Base-by-base conservation (phyloP, 345 rosid genomes). In the Boechera retrofracta region DNA sequence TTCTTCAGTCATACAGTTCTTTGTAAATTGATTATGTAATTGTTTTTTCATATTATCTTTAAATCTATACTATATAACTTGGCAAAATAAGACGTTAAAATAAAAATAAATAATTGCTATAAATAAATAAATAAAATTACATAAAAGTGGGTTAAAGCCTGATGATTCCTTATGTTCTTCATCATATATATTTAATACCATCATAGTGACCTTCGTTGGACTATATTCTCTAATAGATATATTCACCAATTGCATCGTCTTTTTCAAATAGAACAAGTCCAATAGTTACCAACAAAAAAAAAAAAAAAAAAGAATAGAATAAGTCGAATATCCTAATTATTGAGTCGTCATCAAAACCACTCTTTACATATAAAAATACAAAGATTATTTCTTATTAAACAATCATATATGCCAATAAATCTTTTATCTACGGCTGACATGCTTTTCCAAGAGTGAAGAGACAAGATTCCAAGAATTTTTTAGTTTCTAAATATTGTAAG, bases 401-500 rank as follows among this genome's bases (percentile, higher is more conserved):
- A 15, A 45, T 15, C 8, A 45, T 45, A 45, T 45, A 45, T 45
- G 49, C 49, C 49, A 45, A 13, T 5, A 5, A 45, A 45, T 45
- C 49, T 45, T 13, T 45, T 45, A 15, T 13, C 16, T 45, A 45
- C 16, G 41, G 24, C 24, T 58, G 2, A n/a, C 41, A 58, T 7
- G 41, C 10, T 13, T 58, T 58, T 58, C 42, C 24, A 58, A 32
- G 10, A 58, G 63, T 9, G 63, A 58, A 58, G 63, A 58, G 63
- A 58, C 63, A 58, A 58, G 63, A 58, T 58, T 58, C 63, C 63
- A 32, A 7, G 39, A 58, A 15, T 58, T 58, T 3, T 58, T 4
- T 54, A 58, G 63, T 54, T 11, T 54, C 35, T 58, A 41, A 29
- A 57, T 32, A 57, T 1, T 29, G 33, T 13, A 15, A 31, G 39